Base-by-base conservation (phyloP, 345 rosid species). In the Trapa bicornis region DNA sequence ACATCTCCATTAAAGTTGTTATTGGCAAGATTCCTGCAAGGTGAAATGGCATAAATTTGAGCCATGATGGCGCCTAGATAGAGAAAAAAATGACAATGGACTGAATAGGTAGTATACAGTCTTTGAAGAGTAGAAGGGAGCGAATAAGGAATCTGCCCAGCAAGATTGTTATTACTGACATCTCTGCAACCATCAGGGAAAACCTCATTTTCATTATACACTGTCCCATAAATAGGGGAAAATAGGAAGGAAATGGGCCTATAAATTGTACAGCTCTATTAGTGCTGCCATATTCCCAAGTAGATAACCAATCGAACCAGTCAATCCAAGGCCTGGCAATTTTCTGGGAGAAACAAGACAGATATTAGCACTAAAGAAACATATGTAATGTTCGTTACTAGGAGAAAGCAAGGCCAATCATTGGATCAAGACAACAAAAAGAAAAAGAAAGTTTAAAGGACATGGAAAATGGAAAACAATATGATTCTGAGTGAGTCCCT, bases 21-120 rank as follows among this genome's bases (percentile, higher is more conserved):
- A 78, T 77, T 82, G 62, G 82, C 93, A 75, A 95, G 82, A 80
- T 91, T 86, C 84, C 99, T 94, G 84, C 78, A 73, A n/a, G 61
- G 9, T 65, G 66, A 73, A 67, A n/a, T 47, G 22, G 54, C 52
- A 69, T 68, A 70, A 70, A 69, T 60, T 22, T 58, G 70, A 6
- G 17, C 32, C 52, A 70, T 36, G 56, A 38, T 33, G 69, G 37
- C 41, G 69, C 58, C 61, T 9, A n/a, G 56, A 65, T 32, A 37
- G 42, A 37, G 67, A 2, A 22, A 33, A 22, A 65, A 61, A 64
- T 66, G 42, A 38, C 47, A 9, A 67, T 39, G n/a, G 3, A 64
- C 36, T 54, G 13, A 16, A 29, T 33, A 35, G 22, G 52, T 32
- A 71, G 68, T 87, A 65, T 89, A 95, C 99, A 95, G 71, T 81